phyloP scores from a whole-genome alignment of 1,139 yeast genomes.

The Suhomyces kunorum region DNA sequence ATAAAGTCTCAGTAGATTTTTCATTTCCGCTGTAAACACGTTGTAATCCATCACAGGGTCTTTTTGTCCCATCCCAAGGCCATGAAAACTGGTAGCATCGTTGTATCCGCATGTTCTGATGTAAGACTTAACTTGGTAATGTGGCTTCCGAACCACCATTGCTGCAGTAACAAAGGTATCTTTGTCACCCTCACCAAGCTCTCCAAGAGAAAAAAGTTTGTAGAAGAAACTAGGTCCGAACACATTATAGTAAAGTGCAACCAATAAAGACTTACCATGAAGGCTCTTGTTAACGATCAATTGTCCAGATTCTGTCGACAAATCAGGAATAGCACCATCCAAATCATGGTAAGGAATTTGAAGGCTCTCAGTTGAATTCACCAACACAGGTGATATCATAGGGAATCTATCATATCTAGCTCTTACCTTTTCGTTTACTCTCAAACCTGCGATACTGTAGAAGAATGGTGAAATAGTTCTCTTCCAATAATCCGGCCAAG shows the following conservation, averaged over 20 bases:
- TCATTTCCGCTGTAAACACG: constrained; percentile 18
- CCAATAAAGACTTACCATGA: constrained; percentile 52
- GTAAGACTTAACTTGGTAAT: constrained; percentile 51
- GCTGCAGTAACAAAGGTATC: constrained; percentile 66
- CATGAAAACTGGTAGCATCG: constrained; percentile 29
- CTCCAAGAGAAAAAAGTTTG: constrained; percentile 58
- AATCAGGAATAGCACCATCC: constrained; percentile 57
- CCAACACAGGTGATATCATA: constrained; percentile 9
- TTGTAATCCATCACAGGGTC: constrained; percentile 32
- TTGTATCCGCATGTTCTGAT: constrained; percentile 36
- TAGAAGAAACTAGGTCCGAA: constrained; percentile 60
- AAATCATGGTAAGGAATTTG: constrained; percentile 47
- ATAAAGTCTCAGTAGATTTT: constrained; percentile 12
- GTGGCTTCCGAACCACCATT: constrained; percentile 41
- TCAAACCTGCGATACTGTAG: constrained; percentile 62
- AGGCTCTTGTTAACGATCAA: constrained; percentile 52
- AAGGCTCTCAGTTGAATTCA: constrained; percentile 8
- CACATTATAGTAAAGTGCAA: constrained; percentile 56
- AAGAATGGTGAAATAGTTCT: constrained; percentile 68
- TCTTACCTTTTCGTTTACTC: constrained; percentile 34
- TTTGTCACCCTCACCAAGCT: constrained; percentile 66
- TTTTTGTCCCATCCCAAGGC: constrained; percentile 44
- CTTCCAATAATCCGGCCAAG: constrained; percentile 87
- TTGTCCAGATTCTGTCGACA: constrained; percentile 66
- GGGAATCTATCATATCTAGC: constrained; percentile 19